These are phyloP conservation scores for Tinospora cordifolia DNA, from an alignment of 164 flowering plant genomes.

Conservation along the genomic window DNA sequence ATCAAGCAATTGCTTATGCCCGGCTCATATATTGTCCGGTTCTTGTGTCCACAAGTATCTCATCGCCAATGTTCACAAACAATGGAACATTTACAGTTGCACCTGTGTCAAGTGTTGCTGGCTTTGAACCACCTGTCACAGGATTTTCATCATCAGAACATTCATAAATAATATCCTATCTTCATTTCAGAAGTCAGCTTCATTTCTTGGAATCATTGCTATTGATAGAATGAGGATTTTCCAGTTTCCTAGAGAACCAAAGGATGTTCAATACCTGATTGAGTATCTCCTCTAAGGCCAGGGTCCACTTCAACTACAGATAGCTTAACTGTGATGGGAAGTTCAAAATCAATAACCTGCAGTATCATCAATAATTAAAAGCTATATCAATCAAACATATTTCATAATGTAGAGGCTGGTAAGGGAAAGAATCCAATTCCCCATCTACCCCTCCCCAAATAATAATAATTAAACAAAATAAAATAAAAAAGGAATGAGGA, in stretches of 20 bases:
- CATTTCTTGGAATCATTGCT: not conserved
- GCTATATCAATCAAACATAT: not conserved
- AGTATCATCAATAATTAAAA: conserved; percentile 12
- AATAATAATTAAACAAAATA: no score
- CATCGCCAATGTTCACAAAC: conserved; percentile 62
- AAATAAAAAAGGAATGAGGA: not conserved
- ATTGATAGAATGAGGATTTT: not conserved
- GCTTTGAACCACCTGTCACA: conserved; percentile 78
- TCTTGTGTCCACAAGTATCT: conserved; percentile 79
- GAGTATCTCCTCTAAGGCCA: conserved; percentile 81
- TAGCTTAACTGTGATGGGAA: conserved; percentile 68
- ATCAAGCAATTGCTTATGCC: conserved; percentile 22
- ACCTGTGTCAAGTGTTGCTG: conserved; percentile 85
- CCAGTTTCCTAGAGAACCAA: not conserved
- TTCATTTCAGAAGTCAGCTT: not conserved
- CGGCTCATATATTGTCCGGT: conserved; percentile 78
- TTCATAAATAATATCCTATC: not conserved
- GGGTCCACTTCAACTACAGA: conserved; percentile 75
- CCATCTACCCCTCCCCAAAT: no score
- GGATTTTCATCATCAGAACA: not conserved
- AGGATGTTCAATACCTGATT: conserved; percentile 50
- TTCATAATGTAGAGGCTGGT: not conserved
- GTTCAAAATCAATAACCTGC: conserved; percentile 82
- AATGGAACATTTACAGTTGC: conserved; percentile 74
- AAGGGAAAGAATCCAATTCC: no score